Base-by-base conservation (phyloP, 257 asterid genomes). In the Penstemon eatonii region DNA sequence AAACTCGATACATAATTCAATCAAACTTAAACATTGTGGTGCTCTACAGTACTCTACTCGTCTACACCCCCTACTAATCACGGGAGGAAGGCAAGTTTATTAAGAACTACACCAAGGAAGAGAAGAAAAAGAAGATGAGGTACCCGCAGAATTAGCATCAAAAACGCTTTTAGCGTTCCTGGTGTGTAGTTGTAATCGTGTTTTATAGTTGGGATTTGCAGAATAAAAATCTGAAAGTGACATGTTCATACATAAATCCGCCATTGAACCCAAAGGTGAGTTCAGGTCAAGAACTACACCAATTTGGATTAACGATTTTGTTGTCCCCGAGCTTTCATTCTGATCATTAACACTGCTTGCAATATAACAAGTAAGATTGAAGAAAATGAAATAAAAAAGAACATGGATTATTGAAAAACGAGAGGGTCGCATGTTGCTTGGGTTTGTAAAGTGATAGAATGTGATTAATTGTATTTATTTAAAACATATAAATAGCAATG, bases 71-170 rank as follows among this genome's bases (percentile, higher is more conserved):
- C 2, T 25, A 25, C 33, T 25, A 25, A 25, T 25, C 33, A 25
- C 33, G 2, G 33, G 33, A 25, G 33, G 2, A 15, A 25, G 33
- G 33, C 33, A 25, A 25, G 33, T 25, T 25, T 25, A 25, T 25
- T 25, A 25, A 1, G 33, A 25, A 25, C 2, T 25, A 25, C 33
- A 25, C 33, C 18, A 15, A 15, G 18, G 18, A 15, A 15, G 18
- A 15, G 18, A 15, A 15, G 18, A 25, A 1, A 2, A 1, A 25
- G 33, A 25, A 25, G 33, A 25, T 1, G 33, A 25, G 33, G 33
- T 73, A 87, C 94, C 88, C 63, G 84, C 87, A 68, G 80, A 73
- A 41, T 74, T 76, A 45, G 79, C 83, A 41, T 84, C 79, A 37
- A 84, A 38, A 8, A 60, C 71, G 38, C 12, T 76, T 3, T 56